Evolutionary conservation across 2,329 filamentous ascomycete genomes (phyloP).

Genomic region (Bisporella sp.): DNA sequence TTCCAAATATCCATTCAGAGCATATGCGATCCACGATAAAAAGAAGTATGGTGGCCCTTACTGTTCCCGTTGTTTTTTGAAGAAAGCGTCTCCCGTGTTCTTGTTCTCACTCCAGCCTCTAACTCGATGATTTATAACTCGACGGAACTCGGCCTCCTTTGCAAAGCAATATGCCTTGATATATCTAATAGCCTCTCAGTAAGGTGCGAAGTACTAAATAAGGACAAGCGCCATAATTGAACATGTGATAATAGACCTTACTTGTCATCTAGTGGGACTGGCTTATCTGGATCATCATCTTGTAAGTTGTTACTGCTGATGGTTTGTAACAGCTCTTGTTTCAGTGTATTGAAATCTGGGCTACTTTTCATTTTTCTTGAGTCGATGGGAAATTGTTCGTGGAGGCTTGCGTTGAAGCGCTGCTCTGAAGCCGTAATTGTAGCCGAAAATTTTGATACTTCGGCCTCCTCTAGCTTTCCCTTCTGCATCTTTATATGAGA

Average conservation of each 20-base stretch:
- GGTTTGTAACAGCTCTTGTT: neutral
- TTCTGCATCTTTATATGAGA: too few relatives aligned
- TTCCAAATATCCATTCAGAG: too few relatives aligned
- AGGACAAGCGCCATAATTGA: too few relatives aligned
- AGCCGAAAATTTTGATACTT: too few relatives aligned
- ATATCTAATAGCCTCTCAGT: neutral
- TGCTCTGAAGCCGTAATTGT: too few relatives aligned
- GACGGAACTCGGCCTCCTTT: neutral
- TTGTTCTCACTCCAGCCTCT: neutral
- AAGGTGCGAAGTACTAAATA: too few relatives aligned
- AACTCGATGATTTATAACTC: neutral
- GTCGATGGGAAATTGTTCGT: too few relatives aligned
- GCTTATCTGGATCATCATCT: neutral
- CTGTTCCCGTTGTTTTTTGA: slow-evolving; percentile 30
- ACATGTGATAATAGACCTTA: too few relatives aligned
- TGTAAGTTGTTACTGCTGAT: neutral
- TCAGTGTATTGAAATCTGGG: neutral
- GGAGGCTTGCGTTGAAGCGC: too few relatives aligned
- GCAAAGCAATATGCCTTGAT: neutral
- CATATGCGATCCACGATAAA: too few relatives aligned
- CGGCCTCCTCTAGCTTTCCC: too few relatives aligned
- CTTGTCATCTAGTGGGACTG: neutral
- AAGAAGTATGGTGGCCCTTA: neutral
- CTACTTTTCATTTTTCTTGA: too few relatives aligned
- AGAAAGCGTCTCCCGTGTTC: slow-evolving; percentile 33